phyloP scores from a whole-genome alignment of 2,329 filamentous ascomycete species.

The Beauveria varroae region DNA sequence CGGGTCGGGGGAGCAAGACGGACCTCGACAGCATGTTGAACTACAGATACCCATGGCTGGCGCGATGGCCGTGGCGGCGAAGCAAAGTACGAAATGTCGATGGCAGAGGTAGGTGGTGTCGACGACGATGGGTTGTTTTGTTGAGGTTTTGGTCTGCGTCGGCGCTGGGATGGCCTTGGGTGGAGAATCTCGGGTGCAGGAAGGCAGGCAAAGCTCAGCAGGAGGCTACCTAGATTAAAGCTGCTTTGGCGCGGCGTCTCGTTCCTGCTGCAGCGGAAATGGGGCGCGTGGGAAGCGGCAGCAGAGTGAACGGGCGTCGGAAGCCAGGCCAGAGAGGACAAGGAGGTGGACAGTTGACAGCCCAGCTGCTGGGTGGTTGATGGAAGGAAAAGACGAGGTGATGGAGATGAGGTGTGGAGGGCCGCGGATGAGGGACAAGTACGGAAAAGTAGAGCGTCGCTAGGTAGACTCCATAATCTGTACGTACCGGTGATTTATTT shows the following conservation, averaged over 20 bases:
- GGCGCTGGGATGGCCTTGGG: background rate
- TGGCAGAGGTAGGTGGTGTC: background rate
- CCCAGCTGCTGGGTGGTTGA: background rate
- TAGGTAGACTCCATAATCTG: too few species aligned
- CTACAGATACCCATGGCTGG: conserved; percentile 54
- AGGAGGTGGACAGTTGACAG: background rate
- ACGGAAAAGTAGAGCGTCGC: too few species aligned
- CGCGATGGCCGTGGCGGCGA: conserved; percentile 14
- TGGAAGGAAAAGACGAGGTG: background rate
- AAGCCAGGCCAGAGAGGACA: background rate
- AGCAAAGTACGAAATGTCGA: background rate
- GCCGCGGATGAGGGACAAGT: background rate
- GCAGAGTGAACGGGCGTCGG: background rate
- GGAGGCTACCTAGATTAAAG: background rate
- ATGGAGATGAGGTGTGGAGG: background rate
- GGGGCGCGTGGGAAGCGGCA: background rate
- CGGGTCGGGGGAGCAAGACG: conserved; percentile 4
- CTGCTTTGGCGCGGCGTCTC: background rate
- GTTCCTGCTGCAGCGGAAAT: conserved; percentile 4
- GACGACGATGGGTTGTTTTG: conserved; percentile 4
- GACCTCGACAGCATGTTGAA: conserved; percentile 50
- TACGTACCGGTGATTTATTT: too few species aligned
- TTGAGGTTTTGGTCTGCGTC: conserved; percentile 8
- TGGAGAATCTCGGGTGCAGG: conserved; percentile 7
- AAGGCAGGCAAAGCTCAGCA: conserved; percentile 8